Conservation (phyloP, 1,139 yeast species). For the Pichia sp. region DNA sequence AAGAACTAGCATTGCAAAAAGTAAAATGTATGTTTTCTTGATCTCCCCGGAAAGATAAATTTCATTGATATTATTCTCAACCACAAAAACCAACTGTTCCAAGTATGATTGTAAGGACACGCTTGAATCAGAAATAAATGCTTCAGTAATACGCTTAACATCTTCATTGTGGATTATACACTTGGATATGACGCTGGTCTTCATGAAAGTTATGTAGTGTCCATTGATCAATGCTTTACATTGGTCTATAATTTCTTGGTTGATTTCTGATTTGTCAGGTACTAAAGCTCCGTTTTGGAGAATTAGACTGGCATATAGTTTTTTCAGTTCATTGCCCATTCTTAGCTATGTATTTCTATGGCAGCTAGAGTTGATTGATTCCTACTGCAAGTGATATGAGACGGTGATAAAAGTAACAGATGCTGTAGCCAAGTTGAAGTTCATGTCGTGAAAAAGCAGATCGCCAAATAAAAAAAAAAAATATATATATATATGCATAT, state of each 20-base stretch:
- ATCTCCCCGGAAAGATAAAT: conserved; percentile 3
- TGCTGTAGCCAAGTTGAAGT: too few species aligned
- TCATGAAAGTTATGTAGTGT: conserved; percentile 24
- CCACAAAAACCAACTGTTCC: conserved; percentile 8
- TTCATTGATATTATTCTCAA: conserved; percentile 6
- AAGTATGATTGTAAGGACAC: conserved; percentile 9
- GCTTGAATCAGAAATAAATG: conserved; percentile 1
- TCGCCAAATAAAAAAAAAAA: background rate
- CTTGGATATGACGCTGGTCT: conserved; percentile 9
- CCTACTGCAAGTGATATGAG: too few species aligned
- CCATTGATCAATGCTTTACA: conserved; percentile 23
- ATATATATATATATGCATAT: background rate
- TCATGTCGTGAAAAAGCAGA: too few species aligned
- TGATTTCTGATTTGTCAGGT: background rate
- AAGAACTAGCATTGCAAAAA: conserved; percentile 52
- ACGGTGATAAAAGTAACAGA: background rate
- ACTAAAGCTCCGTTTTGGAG: conserved; percentile 12
- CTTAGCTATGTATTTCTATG: background rate
- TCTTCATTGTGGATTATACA: conserved; percentile 16
- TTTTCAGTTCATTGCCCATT: background rate
- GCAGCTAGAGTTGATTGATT: too few species aligned
- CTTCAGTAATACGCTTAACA: conserved; percentile 7
- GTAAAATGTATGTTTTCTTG: conserved; percentile 13
- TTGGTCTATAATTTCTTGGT: background rate
- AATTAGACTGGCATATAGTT: conserved; percentile 3